Evolutionary conservation across 805 yeast genomes (phyloP).

Genomic region (Metschnikowia arizonensis): DNA sequence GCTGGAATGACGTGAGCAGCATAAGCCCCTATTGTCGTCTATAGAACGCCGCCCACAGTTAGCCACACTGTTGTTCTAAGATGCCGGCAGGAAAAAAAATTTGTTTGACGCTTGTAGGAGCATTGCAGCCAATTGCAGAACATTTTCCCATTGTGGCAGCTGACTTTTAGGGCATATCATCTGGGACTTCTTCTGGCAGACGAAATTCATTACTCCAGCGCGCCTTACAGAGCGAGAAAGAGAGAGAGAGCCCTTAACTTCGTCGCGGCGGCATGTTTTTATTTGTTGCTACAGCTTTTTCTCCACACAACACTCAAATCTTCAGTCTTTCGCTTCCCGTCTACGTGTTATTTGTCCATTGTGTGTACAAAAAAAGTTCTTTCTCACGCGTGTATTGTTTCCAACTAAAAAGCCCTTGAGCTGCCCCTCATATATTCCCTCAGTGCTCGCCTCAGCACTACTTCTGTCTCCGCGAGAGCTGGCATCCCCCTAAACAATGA

Average conservation of each 20-base stretch:
- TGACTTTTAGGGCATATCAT: not conserved
- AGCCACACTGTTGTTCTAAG: not conserved
- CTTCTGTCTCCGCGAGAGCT: slow-evolving; percentile 4
- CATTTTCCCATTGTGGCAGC: not conserved
- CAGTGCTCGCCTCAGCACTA: slow-evolving; percentile 5
- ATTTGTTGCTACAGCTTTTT: slow-evolving; percentile 8
- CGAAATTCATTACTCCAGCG: not conserved
- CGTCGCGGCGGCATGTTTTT: slow-evolving; percentile 4
- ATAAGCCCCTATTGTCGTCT: not conserved
- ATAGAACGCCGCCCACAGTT: not conserved
- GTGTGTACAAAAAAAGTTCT: not conserved
- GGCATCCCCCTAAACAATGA: slow-evolving; percentile 22
- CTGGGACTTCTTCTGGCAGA: not conserved
- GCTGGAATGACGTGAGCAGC: not conserved
- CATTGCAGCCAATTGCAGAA: not conserved
- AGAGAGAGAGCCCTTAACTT: not conserved
- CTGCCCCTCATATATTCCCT: slow-evolving; percentile 1
- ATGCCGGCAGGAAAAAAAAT: too few relatives aligned
- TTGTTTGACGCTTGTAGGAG: not conserved
- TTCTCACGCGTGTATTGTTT: not conserved
- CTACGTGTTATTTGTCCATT: not conserved
- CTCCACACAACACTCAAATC: slow-evolving; percentile 4
- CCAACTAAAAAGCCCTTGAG: not conserved
- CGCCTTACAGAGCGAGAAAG: too few relatives aligned
- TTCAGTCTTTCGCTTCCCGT: slow-evolving; percentile 4